Base-by-base conservation (phyloP, 371 early-diverging fungal species). In the Entomophthora muscae region DNA sequence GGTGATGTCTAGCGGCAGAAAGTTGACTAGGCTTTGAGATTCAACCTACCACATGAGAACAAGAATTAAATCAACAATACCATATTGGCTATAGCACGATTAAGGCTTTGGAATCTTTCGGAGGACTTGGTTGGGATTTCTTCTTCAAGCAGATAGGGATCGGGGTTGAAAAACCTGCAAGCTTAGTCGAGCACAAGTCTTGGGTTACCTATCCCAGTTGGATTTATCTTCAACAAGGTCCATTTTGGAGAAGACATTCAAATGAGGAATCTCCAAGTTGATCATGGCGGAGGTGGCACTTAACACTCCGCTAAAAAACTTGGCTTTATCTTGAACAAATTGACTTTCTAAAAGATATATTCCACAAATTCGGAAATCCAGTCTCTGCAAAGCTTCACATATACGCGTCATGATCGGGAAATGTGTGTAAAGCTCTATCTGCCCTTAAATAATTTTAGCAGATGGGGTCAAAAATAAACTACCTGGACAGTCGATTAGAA, bases 391-490 rank as follows among this genome's bases (percentile, higher is more conserved):
- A 21, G 76, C 69, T 52, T 85, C 83, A 31, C 91, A 85, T 51
- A 98, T 63, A 17, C 81, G 79, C 56, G 80, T 80, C 89, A 99
- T 94, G 60, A 95, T 87, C 21, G 90, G 87, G 53, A 92, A 90
- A 72, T 98, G 98, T n/a, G 98, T 95, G 75, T 98, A 99, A 52
- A 99, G 80, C 74, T 99, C 99, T 63, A 99, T 95, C 75, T 99
- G 98, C 2, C 91, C 75, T 75, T 52, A 26, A 32, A 51, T 21
- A 68, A 65, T 30, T 26, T 65, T 32, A 23, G 23, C 7, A 64
- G 23, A 52, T 10, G 21, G 23, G 7, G 12, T 33, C 26, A 32
- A 52, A 27, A 12, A 52, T 30, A 52, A n/a, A n/a, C n/a, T 63
- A 42, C 88, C 99, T n/a, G 99, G 99, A 69, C 98, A 98, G 73